These are phyloP conservation scores for Penicillium corylophilum DNA, from an alignment of 2,329 filamentous ascomycete genomes.

Conservation along the genomic window DNA sequence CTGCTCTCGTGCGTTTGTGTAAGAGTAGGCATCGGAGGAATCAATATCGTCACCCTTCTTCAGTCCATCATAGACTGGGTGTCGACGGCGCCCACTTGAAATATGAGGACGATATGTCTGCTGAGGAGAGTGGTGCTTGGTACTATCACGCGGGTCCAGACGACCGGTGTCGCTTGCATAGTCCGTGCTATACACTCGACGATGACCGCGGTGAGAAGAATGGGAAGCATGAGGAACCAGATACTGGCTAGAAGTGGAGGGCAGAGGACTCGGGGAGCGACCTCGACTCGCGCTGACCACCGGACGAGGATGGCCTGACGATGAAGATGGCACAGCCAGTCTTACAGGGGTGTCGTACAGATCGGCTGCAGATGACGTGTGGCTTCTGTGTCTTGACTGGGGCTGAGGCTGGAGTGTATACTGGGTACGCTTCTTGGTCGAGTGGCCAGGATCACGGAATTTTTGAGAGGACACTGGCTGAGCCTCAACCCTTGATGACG, in stretches of 20 bases:
- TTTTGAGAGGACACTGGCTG: conserved; percentile 35
- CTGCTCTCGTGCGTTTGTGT: conserved; percentile 48
- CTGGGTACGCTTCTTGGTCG: conserved; percentile 36
- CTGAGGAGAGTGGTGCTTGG: conserved; percentile 15
- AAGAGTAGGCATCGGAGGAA: conserved; percentile 46
- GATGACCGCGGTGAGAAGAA: conserved; percentile 27
- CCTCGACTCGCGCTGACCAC: conserved; percentile 30
- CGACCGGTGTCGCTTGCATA: conserved; percentile 40
- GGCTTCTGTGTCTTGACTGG: conserved; percentile 33
- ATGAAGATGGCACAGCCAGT: conserved; percentile 28
- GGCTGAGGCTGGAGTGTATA: conserved; percentile 39
- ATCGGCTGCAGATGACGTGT: conserved; percentile 32
- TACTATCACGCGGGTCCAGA: conserved; percentile 22
- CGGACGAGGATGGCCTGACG: conserved; percentile 23
- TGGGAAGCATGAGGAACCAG: conserved; percentile 34
- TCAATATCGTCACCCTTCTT: conserved; percentile 41
- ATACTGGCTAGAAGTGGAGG: conserved; percentile 34
- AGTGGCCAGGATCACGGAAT: conserved; percentile 31
- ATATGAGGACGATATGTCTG: conserved; percentile 29
- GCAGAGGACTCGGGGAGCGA: conserved; percentile 34
- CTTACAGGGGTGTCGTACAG: conserved; percentile 26
- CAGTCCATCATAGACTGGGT: conserved; percentile 30
- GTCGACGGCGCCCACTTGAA: conserved; percentile 24
- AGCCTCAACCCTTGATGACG: conserved; percentile 31
- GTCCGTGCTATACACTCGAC: conserved; percentile 33